Evolutionary conservation across 2,329 filamentous ascomycete species (phyloP), one percentile per base, ranked within the genome.

Genomic region (Fusarium sp.): DNA sequence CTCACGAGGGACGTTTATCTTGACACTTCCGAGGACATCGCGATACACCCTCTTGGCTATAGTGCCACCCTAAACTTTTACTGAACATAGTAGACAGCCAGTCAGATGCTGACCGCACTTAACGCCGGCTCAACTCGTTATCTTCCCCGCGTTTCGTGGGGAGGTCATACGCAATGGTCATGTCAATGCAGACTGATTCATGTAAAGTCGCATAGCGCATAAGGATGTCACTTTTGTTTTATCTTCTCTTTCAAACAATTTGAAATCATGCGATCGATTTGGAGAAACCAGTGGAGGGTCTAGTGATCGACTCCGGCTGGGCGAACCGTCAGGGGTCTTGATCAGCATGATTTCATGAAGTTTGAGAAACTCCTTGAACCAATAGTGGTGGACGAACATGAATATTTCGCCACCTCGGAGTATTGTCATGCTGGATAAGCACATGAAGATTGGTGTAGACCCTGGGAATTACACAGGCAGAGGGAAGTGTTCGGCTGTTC

Each of bases 161-260:
- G 63, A 56, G 66, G 69, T 69, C 64, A 72, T 64, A 53, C 35
- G 69, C 56, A 49, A 45, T 50, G 37, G 52, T 70, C 64, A 67
- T 44, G 56, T 37, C 32, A 53, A 55, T 33, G 23, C 8, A 48
- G 20, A 66, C 42, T 59, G 59, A 69, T 61, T 59, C 58, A 57
- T 57, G 59, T 18, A 40, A 20, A 40, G 37, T 60, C 32, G 32
- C 35, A 61, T 67, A 20, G 32, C 54, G 48, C 37, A 55, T 13
- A 48, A 53, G 49, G 27, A 50, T 52, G 32, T 37, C 64, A 41
- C 38, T 35, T 32, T 46, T 32, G 37, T 45, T 41, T n/a, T 38
- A 48, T 45, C 32, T 48, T 35, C 15, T 23, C 18, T 20, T 38
- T 26, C 10, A 41, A n/a, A 48, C 27, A 62, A n/a, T 38, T 55